phyloP scores from a whole-genome alignment of 192 early-diverging fungal genomes.

The Geranomyces michiganensis region DNA sequence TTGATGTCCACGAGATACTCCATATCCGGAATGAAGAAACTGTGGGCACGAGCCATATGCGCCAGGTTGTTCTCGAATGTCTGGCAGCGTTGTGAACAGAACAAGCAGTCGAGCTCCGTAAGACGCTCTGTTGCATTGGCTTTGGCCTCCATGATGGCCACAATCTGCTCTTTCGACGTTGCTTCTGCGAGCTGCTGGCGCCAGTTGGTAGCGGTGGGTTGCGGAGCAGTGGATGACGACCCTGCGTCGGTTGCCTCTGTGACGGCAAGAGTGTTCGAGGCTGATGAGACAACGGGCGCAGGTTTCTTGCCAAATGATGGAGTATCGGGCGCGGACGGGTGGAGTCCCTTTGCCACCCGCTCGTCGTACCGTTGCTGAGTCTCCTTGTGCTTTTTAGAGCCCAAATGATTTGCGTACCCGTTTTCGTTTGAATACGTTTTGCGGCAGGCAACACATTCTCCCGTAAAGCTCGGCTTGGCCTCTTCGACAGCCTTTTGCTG shows the following conservation, averaged over 20 bases:
- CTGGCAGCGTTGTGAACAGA: conserved; percentile 67
- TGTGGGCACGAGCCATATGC: conserved; percentile 91
- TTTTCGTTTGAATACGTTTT: conserved; percentile 79
- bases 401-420: conserved; percentile 84
- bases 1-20: conserved; percentile 88
- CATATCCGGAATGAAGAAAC: conserved; percentile 96
- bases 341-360: conserved; percentile 9
- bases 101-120: conserved; percentile 81
- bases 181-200: conserved; percentile 49
- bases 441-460: conserved; percentile 55
- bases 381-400: conserved; percentile 97
- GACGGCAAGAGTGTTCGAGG: conserved; percentile 2
- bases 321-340: neutral
- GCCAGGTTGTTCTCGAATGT: conserved; percentile 71
- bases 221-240: conserved; percentile 14
- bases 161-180: conserved; percentile 66
- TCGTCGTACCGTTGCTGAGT: conserved; percentile 37
- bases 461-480: conserved; percentile 4
- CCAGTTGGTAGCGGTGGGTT: conserved; percentile 31
- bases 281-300: conserved; percentile 17
- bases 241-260: neutral
- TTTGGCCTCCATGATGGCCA: conserved; percentile 80
- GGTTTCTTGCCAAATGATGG: neutral
- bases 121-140: conserved; percentile 71
- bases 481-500: conserved; percentile 11